Base-by-base conservation (phyloP, 441 rosid genomes). In the Syzygium malaccense region DNA sequence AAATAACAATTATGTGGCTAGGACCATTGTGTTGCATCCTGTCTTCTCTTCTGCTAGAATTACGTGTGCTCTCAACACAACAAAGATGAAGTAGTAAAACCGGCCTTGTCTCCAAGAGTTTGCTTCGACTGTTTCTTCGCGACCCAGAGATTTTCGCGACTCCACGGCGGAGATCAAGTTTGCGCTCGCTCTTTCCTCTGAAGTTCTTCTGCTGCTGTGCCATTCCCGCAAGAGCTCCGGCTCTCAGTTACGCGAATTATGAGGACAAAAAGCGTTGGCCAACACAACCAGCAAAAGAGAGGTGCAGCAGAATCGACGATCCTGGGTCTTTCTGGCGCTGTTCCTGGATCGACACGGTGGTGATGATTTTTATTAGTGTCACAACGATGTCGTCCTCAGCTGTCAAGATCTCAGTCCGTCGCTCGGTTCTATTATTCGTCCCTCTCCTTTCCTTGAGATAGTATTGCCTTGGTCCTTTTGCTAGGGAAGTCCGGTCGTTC, bases 371-470 rank as follows among this genome's bases (percentile, higher is more conserved):
- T 62, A 14, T 6, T 18, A n/a, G 33, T 11, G 33, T n/a, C 68
- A 1, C 68, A 13, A n/a, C 33, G 33, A 64, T 30, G 75, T 17
- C 12, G 6, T 30, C 75, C 75, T 30, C 1, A 1, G 23, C 41
- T 41, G 8, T 64, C 1, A 8, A 8, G 0, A 62, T 62, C 33
- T 62, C 68, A n/a, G 68, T 64, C 75, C 7, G 23, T 33, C 23
- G 37, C 37, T 64, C 17, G 87, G 60, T 45, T 66, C 90, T 62
- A 86, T 84, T 15, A 3, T 89, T 60, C 86, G 56, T 58, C 89
- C 18, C 68, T 89, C 86, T 28, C 62, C 91, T 71, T 55, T 89
- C 8, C 88, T 92, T 45, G 86, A 62, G 49, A 55, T 91, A 64
- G 1, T 15, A 15, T 58, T 26, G 30, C 66, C 32, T 60, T 28